Evolutionary conservation across 306 rosid species (phyloP).

Genomic region (Casuarina glauca): DNA sequence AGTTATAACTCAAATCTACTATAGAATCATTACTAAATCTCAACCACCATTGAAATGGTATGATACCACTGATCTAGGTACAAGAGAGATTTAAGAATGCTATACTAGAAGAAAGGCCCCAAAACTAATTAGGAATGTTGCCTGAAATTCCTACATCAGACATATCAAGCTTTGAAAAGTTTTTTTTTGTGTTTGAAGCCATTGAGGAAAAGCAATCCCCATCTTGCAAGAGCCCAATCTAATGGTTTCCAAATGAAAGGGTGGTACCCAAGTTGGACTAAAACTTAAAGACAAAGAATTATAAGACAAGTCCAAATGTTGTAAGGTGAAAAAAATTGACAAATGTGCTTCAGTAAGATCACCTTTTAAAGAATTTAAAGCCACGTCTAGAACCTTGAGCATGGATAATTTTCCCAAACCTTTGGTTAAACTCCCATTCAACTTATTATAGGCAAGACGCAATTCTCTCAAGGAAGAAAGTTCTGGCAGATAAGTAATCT

Average conservation of each 20-base stretch:
- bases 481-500: neutral
- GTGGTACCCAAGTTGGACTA: constrained; percentile 7
- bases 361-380: neutral
- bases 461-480: neutral
- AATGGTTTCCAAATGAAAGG: neutral
- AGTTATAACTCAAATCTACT: constrained; percentile 27
- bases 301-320: neutral
- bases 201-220: constrained; percentile 33
- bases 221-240: constrained; percentile 12
- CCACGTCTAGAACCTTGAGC: neutral
- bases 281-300: constrained; percentile 11
- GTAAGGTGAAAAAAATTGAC: constrained; percentile 9
- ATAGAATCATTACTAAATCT: too few species aligned
- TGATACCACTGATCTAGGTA: constrained; percentile 26
- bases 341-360: neutral
- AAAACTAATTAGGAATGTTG: constrained; percentile 24
- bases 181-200: constrained; percentile 24
- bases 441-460: rapidly evolving
- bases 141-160: constrained; percentile 1
- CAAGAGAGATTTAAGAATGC: constrained; percentile 2
- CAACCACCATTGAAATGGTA: neutral
- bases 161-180: neutral
- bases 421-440: neutral
- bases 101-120: constrained; percentile 17
- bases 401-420: neutral